Conservation (phyloP, 495 filamentous ascomycete species). For the Chaetomium fimeti region DNA sequence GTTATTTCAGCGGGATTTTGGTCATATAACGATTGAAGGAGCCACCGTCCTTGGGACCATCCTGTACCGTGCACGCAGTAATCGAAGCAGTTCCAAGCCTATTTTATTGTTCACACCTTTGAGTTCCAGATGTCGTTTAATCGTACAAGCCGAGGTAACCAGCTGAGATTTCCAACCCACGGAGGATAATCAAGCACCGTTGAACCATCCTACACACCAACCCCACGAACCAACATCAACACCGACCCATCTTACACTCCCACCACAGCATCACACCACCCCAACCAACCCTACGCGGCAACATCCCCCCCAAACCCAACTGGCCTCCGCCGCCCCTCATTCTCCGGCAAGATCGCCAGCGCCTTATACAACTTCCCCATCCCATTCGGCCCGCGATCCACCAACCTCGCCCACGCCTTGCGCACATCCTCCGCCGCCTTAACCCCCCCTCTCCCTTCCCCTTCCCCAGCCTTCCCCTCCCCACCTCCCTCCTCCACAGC, state of each 20-base stretch:
- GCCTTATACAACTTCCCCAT: constrained; percentile 97
- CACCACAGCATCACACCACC: not conserved
- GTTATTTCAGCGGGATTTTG: not conserved
- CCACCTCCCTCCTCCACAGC: constrained; percentile 42
- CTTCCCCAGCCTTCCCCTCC: constrained; percentile 37
- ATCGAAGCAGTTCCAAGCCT: no score
- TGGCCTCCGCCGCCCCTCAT: constrained; percentile 66
- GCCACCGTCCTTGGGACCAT: no score
- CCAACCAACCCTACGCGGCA: constrained; percentile 1
- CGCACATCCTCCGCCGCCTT: constrained; percentile 68
- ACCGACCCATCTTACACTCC: not conserved
- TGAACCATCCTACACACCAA: no score
- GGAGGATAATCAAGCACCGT: no score
- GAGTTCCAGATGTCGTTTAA: no score
- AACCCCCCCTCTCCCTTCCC: constrained; percentile 49
- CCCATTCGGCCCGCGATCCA: constrained; percentile 71
- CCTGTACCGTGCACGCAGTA: no score
- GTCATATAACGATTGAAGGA: not conserved
- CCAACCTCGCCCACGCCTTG: constrained; percentile 72
- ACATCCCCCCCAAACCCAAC: constrained; percentile 91
- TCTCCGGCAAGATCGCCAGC: constrained; percentile 84
- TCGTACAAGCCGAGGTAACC: no score
- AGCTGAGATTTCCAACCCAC: no score
- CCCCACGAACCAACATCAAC: not conserved
- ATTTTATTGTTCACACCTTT: no score